phyloP scores from a whole-genome alignment of 192 early-diverging fungal genomes.

The Globomyces pollinis-pini region DNA sequence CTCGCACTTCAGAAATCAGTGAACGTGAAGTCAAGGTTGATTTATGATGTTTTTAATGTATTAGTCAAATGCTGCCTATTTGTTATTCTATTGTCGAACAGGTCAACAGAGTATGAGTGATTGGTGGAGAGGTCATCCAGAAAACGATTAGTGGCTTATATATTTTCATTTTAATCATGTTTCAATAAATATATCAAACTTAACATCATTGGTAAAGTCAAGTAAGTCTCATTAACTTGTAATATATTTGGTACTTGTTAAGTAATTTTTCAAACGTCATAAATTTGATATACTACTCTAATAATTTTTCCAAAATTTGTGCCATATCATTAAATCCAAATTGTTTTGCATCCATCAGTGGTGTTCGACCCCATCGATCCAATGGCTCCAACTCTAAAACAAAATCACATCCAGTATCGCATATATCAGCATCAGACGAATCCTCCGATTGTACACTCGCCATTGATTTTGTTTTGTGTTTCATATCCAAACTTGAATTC shows the following conservation, averaged over 20 bases:
- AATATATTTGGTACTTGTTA: too few relatives aligned
- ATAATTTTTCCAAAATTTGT: neutral
- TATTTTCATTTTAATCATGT: neutral
- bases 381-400: constrained; percentile 18
- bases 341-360: constrained; percentile 11
- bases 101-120: constrained; percentile 2
- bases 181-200: neutral
- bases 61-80: constrained; percentile 23
- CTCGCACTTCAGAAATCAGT: constrained; percentile 40
- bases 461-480: neutral
- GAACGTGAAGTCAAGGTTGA: constrained; percentile 31
- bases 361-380: constrained; percentile 27
- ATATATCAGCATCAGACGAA: neutral
- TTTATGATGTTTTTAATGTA: constrained; percentile 12
- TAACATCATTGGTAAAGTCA: neutral
- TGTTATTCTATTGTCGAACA: constrained; percentile 35
- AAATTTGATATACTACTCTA: neutral
- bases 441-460: neutral
- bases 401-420: neutral
- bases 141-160: neutral
- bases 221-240: too few relatives aligned
- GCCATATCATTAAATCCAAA: neutral
- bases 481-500: constrained; percentile 16
- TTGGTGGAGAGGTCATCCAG: constrained; percentile 4
- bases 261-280: too few relatives aligned